These are phyloP conservation scores for Lentinula sp. DNA, from an alignment of 768 basidiomycete genomes.

Conservation along the genomic window DNA sequence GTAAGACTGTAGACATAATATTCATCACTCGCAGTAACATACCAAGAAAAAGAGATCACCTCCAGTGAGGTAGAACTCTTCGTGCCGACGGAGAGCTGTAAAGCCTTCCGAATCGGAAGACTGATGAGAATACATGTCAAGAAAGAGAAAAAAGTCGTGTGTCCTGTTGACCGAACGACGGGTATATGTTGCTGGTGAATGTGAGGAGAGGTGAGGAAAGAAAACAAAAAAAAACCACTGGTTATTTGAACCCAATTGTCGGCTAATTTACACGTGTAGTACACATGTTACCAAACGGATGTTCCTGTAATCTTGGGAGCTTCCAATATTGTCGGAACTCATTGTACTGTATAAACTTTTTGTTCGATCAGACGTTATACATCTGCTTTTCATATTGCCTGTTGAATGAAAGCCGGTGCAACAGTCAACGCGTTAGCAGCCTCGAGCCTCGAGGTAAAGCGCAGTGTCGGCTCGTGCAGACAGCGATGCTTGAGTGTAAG, in stretches of 20 bases:
- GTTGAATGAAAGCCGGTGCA: neutral
- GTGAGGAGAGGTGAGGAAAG: neutral
- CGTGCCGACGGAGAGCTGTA: constrained; percentile 21
- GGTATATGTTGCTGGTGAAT: neutral
- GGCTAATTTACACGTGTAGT: constrained; percentile 9
- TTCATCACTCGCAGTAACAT: constrained; percentile 21
- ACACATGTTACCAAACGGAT: constrained; percentile 4
- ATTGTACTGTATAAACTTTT: neutral
- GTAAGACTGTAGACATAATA: constrained; percentile 20
- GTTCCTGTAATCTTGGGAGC: neutral
- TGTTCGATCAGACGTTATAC: constrained; percentile 2
- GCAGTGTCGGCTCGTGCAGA: neutral
- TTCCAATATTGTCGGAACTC: neutral
- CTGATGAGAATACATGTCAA: constrained; percentile 4
- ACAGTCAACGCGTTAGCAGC: neutral
- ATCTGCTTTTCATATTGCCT: neutral
- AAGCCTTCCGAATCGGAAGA: constrained; percentile 11
- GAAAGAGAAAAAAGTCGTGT: neutral
- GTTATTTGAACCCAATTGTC: neutral
- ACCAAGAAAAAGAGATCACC: constrained; percentile 49
- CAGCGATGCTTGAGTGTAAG: neutral
- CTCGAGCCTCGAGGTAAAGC: neutral
- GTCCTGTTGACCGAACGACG: constrained; percentile 5
- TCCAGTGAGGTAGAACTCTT: constrained; percentile 41
- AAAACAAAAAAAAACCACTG: neutral